Evolutionary conservation across 345 rosid genomes (phyloP).

Genomic region (Eucalyptus sp.): DNA sequence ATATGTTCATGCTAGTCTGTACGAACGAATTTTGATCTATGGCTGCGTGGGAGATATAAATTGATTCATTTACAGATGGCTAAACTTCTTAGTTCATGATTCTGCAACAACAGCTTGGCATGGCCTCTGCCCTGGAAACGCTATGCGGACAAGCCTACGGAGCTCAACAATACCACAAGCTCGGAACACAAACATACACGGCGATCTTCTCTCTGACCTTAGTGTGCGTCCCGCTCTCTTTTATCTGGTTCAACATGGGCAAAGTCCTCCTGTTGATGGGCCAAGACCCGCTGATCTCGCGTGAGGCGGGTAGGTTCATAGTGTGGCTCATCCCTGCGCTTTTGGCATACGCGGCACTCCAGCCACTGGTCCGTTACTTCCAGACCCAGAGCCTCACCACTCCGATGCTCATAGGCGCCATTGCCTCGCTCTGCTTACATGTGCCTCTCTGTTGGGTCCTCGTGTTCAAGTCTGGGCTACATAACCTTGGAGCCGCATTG

Average conservation of each 20-base stretch:
- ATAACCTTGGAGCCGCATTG: constrained; percentile 25
- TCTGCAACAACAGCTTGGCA: background rate
- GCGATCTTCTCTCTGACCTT: constrained; percentile 22
- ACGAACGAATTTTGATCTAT: background rate
- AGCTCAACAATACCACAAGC: constrained; percentile 29
- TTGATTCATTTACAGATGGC: background rate
- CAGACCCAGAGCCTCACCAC: constrained; percentile 28
- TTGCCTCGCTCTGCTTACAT: constrained; percentile 11
- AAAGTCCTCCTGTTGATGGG: constrained; percentile 19
- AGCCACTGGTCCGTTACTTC: constrained; percentile 21
- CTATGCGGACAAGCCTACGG: constrained; percentile 67
- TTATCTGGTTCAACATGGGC: constrained; percentile 28
- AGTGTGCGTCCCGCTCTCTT: constrained; percentile 21
- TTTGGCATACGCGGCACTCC: constrained; percentile 25
- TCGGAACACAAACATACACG: constrained; percentile 21
- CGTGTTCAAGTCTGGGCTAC: constrained; percentile 16
- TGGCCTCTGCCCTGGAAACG: constrained; percentile 36
- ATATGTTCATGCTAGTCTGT: background rate
- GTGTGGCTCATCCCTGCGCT: constrained; percentile 30
- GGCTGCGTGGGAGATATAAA: background rate
- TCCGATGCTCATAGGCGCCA: constrained; percentile 29
- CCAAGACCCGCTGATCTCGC: constrained; percentile 32
- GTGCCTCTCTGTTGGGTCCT: constrained; percentile 29
- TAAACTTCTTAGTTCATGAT: background rate
- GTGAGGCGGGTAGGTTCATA: constrained; percentile 19